These are phyloP conservation scores for Plasmodium berghei DNA, from an alignment of 169 alveolate genomes.

Conservation along the genomic window DNA sequence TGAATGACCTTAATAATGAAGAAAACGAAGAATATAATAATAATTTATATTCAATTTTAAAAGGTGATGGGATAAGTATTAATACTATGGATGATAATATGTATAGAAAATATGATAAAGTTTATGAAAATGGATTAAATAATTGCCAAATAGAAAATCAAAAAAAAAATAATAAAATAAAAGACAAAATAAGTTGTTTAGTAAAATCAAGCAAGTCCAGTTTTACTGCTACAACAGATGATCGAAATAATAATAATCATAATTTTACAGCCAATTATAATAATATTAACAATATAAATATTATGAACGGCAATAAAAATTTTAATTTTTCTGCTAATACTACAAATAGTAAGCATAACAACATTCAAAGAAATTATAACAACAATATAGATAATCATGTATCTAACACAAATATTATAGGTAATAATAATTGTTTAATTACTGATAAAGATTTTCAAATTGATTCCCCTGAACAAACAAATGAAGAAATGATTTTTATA, in stretches of 20 bases:
- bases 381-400: background rate
- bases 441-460: conserved; percentile 64
- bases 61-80: background rate
- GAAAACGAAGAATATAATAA: background rate
- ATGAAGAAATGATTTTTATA: conserved; percentile 21
- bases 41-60: no score
- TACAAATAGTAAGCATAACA: no score
- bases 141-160: conserved; percentile 13
- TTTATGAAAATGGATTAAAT: background rate
- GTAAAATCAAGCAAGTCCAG: conserved; percentile 8
- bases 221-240: background rate
- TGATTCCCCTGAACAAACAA: conserved; percentile 63
- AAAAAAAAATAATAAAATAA: conserved; percentile 30
- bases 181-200: conserved; percentile 30
- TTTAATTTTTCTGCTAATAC: no score
- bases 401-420: background rate
- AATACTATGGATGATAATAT: background rate
- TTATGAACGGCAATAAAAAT: no score
- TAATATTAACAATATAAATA: background rate
- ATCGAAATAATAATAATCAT: background rate
- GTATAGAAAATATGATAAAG: background rate
- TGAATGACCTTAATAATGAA: background rate
- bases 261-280: background rate
- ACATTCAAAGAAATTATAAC: no score
- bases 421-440: conserved; percentile 28